Percentiles rank a stretch among this genome's conserved stretches.
Evolutionary conservation across 345 rosid species (phyloP).

Genomic region (Gynandropsis gynandra): DNA sequence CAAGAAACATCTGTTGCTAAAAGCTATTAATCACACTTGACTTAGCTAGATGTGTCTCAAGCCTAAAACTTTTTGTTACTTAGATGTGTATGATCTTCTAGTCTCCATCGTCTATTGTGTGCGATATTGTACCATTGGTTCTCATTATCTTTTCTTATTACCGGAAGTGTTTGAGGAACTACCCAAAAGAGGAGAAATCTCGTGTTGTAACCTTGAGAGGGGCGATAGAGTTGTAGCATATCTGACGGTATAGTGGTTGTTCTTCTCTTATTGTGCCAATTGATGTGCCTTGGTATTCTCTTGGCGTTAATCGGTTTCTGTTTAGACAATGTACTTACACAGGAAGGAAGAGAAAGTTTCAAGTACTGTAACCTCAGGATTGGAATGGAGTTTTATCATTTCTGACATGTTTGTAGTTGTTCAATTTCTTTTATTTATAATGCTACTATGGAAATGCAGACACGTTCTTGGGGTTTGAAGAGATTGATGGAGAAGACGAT

Average conservation of each 20-base stretch:
- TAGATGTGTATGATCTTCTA: slow-evolving; percentile 5
- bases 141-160: too few species aligned
- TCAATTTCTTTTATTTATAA: background rate
- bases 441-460: slow-evolving; percentile 42
- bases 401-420: background rate
- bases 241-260: too few species aligned
- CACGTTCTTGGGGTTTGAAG: slow-evolving; percentile 74
- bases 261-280: too few species aligned
- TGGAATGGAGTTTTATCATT: background rate
- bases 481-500: slow-evolving; percentile 83
- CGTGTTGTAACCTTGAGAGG: too few species aligned
- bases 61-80: slow-evolving; percentile 2
- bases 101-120: slow-evolving; percentile 12
- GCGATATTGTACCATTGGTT: background rate
- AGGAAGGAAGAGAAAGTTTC: background rate
- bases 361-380: background rate
- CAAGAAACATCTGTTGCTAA: slow-evolving; percentile 13
- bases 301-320: background rate
- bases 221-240: too few species aligned
- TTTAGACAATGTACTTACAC: background rate
- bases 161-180: too few species aligned
- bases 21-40: background rate
- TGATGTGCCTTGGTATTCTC: background rate
- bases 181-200: too few species aligned
- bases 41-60: slow-evolving; percentile 14